phyloP scores from a whole-genome alignment of 768 basidiomycete species.

The Exidia glandulosa region DNA sequence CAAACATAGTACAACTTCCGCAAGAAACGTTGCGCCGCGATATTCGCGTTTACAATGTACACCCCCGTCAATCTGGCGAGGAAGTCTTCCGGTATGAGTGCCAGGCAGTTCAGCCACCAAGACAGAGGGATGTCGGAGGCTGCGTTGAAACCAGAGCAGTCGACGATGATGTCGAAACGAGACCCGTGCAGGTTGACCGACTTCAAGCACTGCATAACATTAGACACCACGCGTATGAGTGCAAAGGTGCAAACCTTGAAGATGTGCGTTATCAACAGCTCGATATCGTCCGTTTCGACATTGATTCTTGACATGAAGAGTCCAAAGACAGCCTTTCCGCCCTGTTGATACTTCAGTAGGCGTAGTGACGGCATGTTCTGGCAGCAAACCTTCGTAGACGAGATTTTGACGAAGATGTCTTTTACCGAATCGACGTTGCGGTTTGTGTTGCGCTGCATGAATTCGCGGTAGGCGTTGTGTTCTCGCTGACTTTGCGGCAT shows the following conservation, averaged over 20 bases:
- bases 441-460: slow-evolving; percentile 54
- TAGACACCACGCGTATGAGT: background rate
- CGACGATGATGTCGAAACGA: slow-evolving; percentile 62
- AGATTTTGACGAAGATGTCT: slow-evolving; percentile 52
- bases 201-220: background rate
- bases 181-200: background rate
- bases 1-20: slow-evolving; percentile 66
- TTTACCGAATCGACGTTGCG: slow-evolving; percentile 51
- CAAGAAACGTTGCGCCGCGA: slow-evolving; percentile 58
- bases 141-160: slow-evolving; percentile 69
- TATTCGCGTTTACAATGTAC: slow-evolving; percentile 67
- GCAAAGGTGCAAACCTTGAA: slow-evolving; percentile 41
- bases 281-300: slow-evolving; percentile 69
- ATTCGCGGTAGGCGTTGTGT: slow-evolving; percentile 54
- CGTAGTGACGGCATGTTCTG: background rate
- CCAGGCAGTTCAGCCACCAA: slow-evolving; percentile 69
- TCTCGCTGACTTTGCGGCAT: slow-evolving; percentile 32
- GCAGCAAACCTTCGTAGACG: slow-evolving; percentile 31
- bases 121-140: slow-evolving; percentile 71
- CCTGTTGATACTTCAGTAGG: background rate
- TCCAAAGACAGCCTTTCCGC: slow-evolving; percentile 30
- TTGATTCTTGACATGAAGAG: slow-evolving; percentile 59
- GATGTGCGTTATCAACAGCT: slow-evolving; percentile 66
- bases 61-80: slow-evolving; percentile 44
- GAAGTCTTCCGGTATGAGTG: slow-evolving; percentile 65